Evolutionary conservation across 306 rosid genomes (phyloP), one percentile per base, ranked within the genome.

Genomic region (Malus orientalis): DNA sequence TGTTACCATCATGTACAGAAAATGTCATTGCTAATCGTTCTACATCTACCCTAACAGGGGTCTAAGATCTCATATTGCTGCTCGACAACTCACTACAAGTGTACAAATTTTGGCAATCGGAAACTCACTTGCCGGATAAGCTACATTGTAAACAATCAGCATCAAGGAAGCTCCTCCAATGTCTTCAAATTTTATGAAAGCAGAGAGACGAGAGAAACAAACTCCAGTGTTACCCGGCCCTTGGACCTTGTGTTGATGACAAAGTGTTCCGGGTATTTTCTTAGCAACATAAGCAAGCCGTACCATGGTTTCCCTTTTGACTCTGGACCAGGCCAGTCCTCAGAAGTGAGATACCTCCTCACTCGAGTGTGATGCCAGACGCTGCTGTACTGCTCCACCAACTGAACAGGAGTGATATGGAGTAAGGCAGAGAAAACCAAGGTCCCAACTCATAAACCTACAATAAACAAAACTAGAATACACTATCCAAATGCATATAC

Each of bases 241-340:
- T 96, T 96, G 76, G 98, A 92, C 84, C 99, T 87, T 13, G 97
- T 95, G 93, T 92, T 92, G 84, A 95, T 92, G 83, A 95, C 98
- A 67, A 95, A 95, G 76, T 95, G 99, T 80, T 96, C 99, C 2
- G 99, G 99, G 83, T 96, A 96, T 85, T 93, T 96, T 79, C 99
- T 90, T 68, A 96, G 84, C 84, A 92, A 81, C 98, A 89, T 91
- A 25, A 96, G 97, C 80, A 96, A 83, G 44, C 98, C 98, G 63
- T 88, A 92, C 99, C 99, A 96, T 1, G 97, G 99, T 81, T 96
- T 96, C 62, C 94, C 97, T 87, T 96, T 96, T 62, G 99, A 88
- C 80, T 96, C 98, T 6, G 96, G 87, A 84, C 96, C 89, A 38
- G 93, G 82, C 96, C 93, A 91, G 16, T 90, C 97, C 69, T 96